A percentile compares a stretch with the other conserved stretches of the same genome.
phyloP scores from a whole-genome alignment of 805 yeast genomes.

The Priceomyces melissophilus region DNA sequence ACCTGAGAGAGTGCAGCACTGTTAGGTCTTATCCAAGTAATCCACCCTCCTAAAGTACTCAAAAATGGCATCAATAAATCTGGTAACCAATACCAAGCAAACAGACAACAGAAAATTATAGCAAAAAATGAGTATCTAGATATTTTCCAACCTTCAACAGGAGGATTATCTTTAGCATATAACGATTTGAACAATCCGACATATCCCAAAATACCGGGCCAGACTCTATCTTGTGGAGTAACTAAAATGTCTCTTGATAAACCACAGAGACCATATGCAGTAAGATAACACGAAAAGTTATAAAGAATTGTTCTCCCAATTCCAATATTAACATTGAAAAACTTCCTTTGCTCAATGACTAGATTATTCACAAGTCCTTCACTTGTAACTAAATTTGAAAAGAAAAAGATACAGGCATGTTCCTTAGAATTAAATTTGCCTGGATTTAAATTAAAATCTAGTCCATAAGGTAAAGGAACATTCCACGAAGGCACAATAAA shows the following conservation, averaged over 20 bases:
- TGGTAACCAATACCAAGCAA: conserved; percentile 19
- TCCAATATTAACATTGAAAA: conserved; percentile 8
- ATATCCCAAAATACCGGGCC: conserved; percentile 67
- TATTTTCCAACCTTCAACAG: conserved; percentile 6
- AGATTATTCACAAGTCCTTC: conserved; percentile 7
- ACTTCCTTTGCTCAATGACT: conserved; percentile 10
- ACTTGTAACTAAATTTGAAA: conserved; percentile 5
- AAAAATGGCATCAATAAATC: conserved; percentile 50
- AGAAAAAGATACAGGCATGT: conserved; percentile 14
- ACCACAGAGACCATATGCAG: conserved; percentile 31
- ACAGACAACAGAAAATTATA: conserved; percentile 11
- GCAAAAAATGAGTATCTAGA: conserved; percentile 13
- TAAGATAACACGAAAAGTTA: conserved; percentile 6
- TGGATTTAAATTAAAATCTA: conserved; percentile 14
- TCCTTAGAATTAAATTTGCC: conserved; percentile 20
- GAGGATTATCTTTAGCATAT: conserved; percentile 5
- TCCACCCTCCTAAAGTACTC: conserved; percentile 54
- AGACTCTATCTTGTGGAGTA: conserved; percentile 61
- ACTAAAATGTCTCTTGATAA: conserved; percentile 56
- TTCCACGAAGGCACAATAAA: conserved; percentile 1
- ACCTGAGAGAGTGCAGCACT: conserved; percentile 60
- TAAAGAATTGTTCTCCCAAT: conserved; percentile 10
- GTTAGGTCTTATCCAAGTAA: conserved; percentile 63
- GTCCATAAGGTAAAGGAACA: conserved; percentile 19
- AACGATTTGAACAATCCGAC: conserved; percentile 42